phyloP scores from a whole-genome alignment of 495 filamentous ascomycete genomes.

The Arthonia radiata region DNA sequence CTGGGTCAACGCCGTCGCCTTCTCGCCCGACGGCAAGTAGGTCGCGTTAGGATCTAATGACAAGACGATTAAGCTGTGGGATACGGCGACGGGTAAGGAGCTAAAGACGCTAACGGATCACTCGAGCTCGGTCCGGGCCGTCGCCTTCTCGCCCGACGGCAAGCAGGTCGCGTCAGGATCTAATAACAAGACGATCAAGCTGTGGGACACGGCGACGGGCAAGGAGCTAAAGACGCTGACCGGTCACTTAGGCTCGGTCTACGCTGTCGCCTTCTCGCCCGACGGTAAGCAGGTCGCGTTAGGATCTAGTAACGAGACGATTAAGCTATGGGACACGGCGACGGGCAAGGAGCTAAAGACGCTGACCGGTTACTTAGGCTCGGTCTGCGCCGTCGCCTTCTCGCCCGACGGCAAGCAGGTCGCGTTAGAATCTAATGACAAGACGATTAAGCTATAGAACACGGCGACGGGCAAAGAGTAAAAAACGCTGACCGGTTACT shows the following conservation, averaged over 20 bases:
- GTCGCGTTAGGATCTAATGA: slow-evolving; percentile 6
- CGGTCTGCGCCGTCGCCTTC: no score
- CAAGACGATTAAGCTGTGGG: slow-evolving; percentile 6
- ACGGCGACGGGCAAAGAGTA: slow-evolving; percentile 3
- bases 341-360: slow-evolving; percentile 67
- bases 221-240: no score
- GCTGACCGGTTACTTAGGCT: no score
- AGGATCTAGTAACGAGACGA: slow-evolving; percentile 80
- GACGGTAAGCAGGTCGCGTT: slow-evolving; percentile 32
- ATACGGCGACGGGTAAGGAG: slow-evolving; percentile 5
- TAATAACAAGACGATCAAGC: no score
- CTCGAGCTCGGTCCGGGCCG: slow-evolving; percentile 1
- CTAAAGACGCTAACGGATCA: slow-evolving; percentile 6
- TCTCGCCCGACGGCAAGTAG: slow-evolving; percentile 6
- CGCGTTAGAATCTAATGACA: no score
- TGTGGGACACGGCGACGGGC: no score
- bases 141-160: no score
- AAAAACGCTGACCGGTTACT: slow-evolving; percentile 7
- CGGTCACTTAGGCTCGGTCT: slow-evolving; percentile 58
- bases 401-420: no score
- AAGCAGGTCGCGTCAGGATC: no score
- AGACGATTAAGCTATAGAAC: no score
- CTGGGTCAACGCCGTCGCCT: slow-evolving; percentile 5
- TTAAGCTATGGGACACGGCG: slow-evolving; percentile 90
- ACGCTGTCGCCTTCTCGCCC: slow-evolving; percentile 32